Evolutionary conservation across 306 rosid genomes (phyloP), one percentile per base, ranked within the genome.

Genomic region (Purshia tridentata): DNA sequence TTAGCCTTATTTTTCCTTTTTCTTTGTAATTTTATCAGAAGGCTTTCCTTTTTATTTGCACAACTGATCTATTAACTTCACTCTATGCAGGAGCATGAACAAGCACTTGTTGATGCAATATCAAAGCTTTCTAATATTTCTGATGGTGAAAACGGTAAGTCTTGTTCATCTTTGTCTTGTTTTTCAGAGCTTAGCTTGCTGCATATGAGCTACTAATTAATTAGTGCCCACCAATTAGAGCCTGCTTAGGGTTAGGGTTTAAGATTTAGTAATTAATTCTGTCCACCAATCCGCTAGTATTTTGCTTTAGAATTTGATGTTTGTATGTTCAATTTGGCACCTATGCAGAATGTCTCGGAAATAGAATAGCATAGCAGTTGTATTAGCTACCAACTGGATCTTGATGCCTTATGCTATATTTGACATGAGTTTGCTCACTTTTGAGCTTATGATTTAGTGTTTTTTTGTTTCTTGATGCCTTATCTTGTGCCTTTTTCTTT

Each of bases 81-180:
- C 64, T 72, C 6, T 29, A 76, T 75, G 84, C 86, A 93, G 98
- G 97, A 91, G 48, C 98, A 93, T 55, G 98, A 93, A 72, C 93
- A 89, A 84, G 83, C 98, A 53, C 97, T 93, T 56, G 75, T 93
- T 0, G 93, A 93, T 70, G 98, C 98, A 72, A 84, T 93, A 65
- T 79, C 88, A 52, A 93, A 80, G 81, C 87, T 93, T 20, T 78
- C 88, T 14, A 93, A 89, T 52, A 85, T 91, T 69, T 91, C 96
- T 72, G 98, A 91, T 50, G 97, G 86, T 4, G 97, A 91, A 79
- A 91, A 91, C 54, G 97, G 98, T 93, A 93, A 56, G 69, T 53
- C 72, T 70, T 48, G 51, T 61, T 65, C 14, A 12, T 47, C 74
- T 49, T 29, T 44, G 56, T 29, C 42, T 39, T 44, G 40, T 67